Evolutionary conservation across 148 eudicot species (phyloP).

Genomic region (Amaranthus cruentus): DNA sequence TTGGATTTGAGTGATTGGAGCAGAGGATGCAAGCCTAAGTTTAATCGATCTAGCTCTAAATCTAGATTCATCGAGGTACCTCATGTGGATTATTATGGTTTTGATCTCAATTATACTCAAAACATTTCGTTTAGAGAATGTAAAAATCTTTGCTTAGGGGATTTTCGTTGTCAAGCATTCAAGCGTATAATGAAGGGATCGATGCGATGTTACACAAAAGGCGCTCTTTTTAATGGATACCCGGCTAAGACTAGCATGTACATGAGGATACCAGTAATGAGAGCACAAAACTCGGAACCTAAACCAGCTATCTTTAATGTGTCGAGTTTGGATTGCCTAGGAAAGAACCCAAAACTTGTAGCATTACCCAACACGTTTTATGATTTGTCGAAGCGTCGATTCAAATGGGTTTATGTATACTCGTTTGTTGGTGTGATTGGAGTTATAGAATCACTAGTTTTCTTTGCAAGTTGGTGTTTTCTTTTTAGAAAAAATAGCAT

Average conservation of each 20-base stretch:
- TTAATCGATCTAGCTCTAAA: slow-evolving; percentile 26
- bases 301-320: slow-evolving; percentile 13
- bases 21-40: slow-evolving; percentile 48
- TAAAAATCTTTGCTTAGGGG: slow-evolving; percentile 18
- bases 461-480: slow-evolving; percentile 36
- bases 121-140: not conserved
- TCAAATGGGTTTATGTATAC: slow-evolving; percentile 49
- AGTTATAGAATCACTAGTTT: slow-evolving; percentile 32
- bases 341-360: not conserved
- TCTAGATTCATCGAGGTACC: slow-evolving; percentile 40
- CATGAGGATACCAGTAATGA: slow-evolving; percentile 35
- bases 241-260: slow-evolving; percentile 20
- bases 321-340: slow-evolving; percentile 23
- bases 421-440: slow-evolving; percentile 40
- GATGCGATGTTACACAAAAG: slow-evolving; percentile 34
- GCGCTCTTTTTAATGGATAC: slow-evolving; percentile 46
- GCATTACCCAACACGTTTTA: slow-evolving; percentile 18
- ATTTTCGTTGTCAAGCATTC: slow-evolving; percentile 45
- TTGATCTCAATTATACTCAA: slow-evolving; percentile 29
- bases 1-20: slow-evolving; percentile 38
- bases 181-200: slow-evolving; percentile 32
- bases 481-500: slow-evolving; percentile 34
- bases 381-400: slow-evolving; percentile 12
- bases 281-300: slow-evolving; percentile 5
- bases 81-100: slow-evolving; percentile 54